phyloP scores from a whole-genome alignment of 148 eudicot genomes.

The Salicornia ramosissima region DNA sequence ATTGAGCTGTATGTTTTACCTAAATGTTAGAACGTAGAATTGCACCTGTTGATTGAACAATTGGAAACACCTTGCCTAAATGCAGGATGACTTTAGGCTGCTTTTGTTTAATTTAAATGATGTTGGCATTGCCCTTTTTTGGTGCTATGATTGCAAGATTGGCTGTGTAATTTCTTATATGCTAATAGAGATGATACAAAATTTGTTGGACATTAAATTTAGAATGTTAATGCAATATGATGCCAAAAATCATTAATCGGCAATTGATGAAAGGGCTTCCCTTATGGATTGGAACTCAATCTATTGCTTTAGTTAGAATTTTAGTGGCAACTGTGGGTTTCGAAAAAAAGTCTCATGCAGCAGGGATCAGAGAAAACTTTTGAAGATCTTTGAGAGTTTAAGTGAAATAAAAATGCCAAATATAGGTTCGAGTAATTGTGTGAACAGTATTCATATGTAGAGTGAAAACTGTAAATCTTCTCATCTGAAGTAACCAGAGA shows the following conservation, averaged over 20 bases:
- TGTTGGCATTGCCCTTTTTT: background rate
- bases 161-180: background rate
- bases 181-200: too few species aligned
- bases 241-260: background rate
- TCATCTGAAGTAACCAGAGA: background rate
- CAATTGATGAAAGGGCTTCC: background rate
- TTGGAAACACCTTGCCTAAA: background rate
- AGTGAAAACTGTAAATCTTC: background rate
- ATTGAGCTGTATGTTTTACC: background rate
- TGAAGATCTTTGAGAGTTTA: slow-evolving; percentile 2
- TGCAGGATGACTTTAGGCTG: too few species aligned
- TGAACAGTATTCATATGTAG: background rate
- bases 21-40: background rate
- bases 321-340: background rate
- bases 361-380: background rate
- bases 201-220: too few species aligned
- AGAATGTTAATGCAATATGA: too few species aligned
- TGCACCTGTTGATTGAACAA: background rate
- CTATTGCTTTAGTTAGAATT: background rate
- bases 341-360: background rate
- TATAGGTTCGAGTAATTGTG: background rate
- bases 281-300: background rate
- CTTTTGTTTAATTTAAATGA: background rate
- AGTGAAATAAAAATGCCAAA: background rate
- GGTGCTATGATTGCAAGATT: background rate